phyloP scores from a whole-genome alignment of 225 moss, liverwort and hornwort species.

The Straminergon stramineum region DNA sequence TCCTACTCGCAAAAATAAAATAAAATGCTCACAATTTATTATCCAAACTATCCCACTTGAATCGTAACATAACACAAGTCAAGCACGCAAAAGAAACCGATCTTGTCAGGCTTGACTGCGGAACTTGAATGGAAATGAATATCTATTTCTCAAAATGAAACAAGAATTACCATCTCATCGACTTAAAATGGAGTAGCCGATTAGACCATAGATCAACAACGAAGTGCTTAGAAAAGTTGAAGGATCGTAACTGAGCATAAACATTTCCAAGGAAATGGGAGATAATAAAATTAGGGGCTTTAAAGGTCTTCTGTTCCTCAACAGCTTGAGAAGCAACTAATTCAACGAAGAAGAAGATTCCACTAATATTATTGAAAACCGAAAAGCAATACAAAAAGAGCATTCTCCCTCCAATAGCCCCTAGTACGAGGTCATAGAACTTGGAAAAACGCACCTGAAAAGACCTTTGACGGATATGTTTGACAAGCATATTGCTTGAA shows the following conservation, averaged over 20 bases:
- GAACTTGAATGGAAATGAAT: background rate
- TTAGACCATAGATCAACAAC: background rate
- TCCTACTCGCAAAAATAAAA: conserved; percentile 18
- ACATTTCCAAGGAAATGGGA: background rate
- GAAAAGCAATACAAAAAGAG: background rate
- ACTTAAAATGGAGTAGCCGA: background rate
- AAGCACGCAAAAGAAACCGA: background rate
- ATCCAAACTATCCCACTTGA: background rate
- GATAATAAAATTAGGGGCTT: background rate
- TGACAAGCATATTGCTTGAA: conserved; percentile 21
- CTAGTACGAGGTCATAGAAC: background rate
- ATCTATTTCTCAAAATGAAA: background rate
- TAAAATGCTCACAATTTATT: background rate
- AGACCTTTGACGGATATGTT: conserved; percentile 35
- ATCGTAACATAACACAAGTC: background rate
- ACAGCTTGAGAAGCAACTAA: background rate
- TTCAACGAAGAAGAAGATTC: background rate
- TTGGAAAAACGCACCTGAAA: conserved; percentile 24
- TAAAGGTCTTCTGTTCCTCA: background rate
- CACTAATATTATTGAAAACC: background rate
- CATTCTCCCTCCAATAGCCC: background rate
- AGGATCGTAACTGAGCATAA: background rate
- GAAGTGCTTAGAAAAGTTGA: background rate
- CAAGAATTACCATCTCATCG: background rate
- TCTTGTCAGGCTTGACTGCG: background rate